phyloP scores from a whole-genome alignment of 2,329 filamentous ascomycete genomes.

The Clonostachys sp. region DNA sequence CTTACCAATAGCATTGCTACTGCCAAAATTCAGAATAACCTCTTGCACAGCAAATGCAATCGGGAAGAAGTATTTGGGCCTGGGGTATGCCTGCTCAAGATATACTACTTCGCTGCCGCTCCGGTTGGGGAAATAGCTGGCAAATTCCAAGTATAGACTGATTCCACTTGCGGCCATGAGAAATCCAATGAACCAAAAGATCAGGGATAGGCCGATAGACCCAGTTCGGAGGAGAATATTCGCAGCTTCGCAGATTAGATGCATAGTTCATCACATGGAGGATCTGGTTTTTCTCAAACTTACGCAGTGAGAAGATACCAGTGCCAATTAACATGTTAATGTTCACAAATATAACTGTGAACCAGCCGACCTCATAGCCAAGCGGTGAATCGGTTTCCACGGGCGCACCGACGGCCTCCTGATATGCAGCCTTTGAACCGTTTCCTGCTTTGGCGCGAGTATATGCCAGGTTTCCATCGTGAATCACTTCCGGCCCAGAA shows the following conservation, averaged over 20 bases:
- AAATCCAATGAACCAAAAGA: slow-evolving; percentile 30
- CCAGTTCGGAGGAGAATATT: slow-evolving; percentile 50
- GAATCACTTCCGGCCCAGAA: slow-evolving; percentile 9
- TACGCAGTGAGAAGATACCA: slow-evolving; percentile 61
- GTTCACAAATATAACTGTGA: slow-evolving; percentile 56
- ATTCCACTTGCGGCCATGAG: slow-evolving; percentile 54
- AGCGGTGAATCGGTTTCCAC: slow-evolving; percentile 55
- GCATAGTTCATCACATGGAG: not conserved
- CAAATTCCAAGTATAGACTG: slow-evolving; percentile 60
- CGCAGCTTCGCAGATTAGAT: slow-evolving; percentile 32
- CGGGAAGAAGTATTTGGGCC: slow-evolving; percentile 58
- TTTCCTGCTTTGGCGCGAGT: slow-evolving; percentile 40
- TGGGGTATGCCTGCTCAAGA: slow-evolving; percentile 56
- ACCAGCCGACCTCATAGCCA: slow-evolving; percentile 52
- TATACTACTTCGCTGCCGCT: slow-evolving; percentile 65
- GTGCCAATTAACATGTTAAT: slow-evolving; percentile 60
- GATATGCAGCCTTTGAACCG: slow-evolving; percentile 43
- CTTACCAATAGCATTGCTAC: slow-evolving; percentile 54
- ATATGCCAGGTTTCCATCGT: slow-evolving; percentile 35
- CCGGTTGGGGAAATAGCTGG: slow-evolving; percentile 56
- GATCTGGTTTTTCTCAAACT: slow-evolving; percentile 10
- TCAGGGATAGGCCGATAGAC: slow-evolving; percentile 31
- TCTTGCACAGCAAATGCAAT: slow-evolving; percentile 60
- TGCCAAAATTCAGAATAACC: slow-evolving; percentile 60
- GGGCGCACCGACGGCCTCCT: slow-evolving; percentile 58